Evolutionary conservation across 495 filamentous ascomycete species (phyloP), one percentile per base, ranked within the genome.

Genomic region (Penicillium arizonense): DNA sequence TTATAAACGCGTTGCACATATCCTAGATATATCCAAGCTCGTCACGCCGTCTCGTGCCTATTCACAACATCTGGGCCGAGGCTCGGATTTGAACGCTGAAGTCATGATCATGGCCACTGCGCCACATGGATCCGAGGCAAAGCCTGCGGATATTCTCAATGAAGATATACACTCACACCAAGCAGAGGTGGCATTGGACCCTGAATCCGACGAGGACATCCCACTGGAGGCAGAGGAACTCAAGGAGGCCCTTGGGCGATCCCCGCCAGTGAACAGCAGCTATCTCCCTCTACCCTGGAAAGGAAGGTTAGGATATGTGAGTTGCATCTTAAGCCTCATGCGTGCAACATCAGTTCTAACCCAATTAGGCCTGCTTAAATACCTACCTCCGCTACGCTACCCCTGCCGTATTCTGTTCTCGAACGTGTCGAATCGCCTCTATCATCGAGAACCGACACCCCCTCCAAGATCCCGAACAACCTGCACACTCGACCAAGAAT

Each of bases 221-320:
- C 69, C 69, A 4, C 41, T 73, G n/a, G 70, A 73, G 6, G 57
- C 65, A 1, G 67, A 72, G 21, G 76, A 78, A 63, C 68, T 77
- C 1, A 54, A 78, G 44, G 76, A 80, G 48, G 78, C 77, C 13
- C 60, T 82, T 16, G 71, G 76, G n/a, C 66, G 91, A 28, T 74
- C 87, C 9, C 90, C 90, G 21, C 83, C 91, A 3, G 86, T 96
- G 21, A 87, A 97, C 63, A 96, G 90, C 63, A 82, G 82, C 58
- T 91, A 90, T 63, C 77, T 97, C 13, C 94, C 93, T 3, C 70
- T 96, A 13, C 93, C 90, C 0, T 97, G 93, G 93, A 94, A 91
- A 75, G 94, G 93, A 1, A 79, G 93, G 34, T 69, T 97, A 52
- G 92, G 93, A 40, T 96, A 94, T 79, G 92, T 94, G 64, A 76